phyloP scores from a whole-genome alignment of 2,329 filamentous ascomycete species.

The Trichoderma lentiforme region DNA sequence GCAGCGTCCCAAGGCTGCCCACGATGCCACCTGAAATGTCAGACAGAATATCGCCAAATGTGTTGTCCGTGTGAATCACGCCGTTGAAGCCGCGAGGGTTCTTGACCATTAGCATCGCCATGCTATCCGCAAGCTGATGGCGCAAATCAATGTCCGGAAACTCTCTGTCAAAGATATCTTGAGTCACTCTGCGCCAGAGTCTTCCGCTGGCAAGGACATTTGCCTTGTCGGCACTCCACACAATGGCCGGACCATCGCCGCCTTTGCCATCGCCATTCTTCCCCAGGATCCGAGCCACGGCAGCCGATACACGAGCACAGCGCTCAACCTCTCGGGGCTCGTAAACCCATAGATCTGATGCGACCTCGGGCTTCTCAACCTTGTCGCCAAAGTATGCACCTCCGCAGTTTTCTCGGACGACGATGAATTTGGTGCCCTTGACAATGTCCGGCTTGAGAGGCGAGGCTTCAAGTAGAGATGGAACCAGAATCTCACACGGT shows the following conservation, averaged over 20 bases:
- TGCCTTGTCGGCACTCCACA: constrained; percentile 50
- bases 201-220: constrained; percentile 50
- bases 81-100: constrained; percentile 47
- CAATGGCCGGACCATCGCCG: constrained; percentile 35
- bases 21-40: constrained; percentile 46
- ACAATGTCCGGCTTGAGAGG: constrained; percentile 46
- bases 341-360: constrained; percentile 49
- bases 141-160: constrained; percentile 42
- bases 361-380: constrained; percentile 40
- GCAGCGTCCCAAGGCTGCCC: constrained; percentile 44
- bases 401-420: constrained; percentile 49
- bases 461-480: constrained; percentile 37
- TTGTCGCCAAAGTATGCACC: constrained; percentile 50
- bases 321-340: constrained; percentile 44
- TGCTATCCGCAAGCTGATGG: constrained; percentile 47
- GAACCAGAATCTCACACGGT: constrained; percentile 45
- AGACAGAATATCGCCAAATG: constrained; percentile 46
- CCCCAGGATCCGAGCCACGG: constrained; percentile 38
- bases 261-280: constrained; percentile 25
- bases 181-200: constrained; percentile 45
- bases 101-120: constrained; percentile 47
- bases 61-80: constrained; percentile 47
- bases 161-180: constrained; percentile 39
- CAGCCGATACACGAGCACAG: constrained; percentile 44
- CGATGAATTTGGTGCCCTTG: constrained; percentile 45